Base-by-base conservation (phyloP, 805 yeast genomes). In the Sugiyamaella marilandica region DNA sequence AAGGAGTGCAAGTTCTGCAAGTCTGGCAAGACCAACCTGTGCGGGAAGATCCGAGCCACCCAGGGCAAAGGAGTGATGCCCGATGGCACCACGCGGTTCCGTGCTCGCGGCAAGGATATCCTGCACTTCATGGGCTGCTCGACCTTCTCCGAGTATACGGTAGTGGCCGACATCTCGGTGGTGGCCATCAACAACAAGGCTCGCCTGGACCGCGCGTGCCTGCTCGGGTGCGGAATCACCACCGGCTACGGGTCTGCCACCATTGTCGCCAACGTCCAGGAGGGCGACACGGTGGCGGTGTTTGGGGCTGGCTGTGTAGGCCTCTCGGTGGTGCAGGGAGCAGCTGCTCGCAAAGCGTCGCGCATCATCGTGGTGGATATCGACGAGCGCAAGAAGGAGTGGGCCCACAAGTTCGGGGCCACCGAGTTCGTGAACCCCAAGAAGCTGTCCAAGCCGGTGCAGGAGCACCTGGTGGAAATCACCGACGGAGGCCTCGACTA, bases 21-120 rank as follows among this genome's bases (percentile, higher is more conserved):
- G 69, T 82, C 91, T 56, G 96, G 97, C 58, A 94, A 95, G 80
- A 92, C 99, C 67, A 94, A 94, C 75, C 79, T 94, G 69, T 94
- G 99, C 78, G 88, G 92, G 58, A 79, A 95, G 64, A 94, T 94
- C 62, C 84, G 99, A 74, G 96, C 88, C 51, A 94, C 99, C 53
- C 99, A 94, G 72, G 99, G 99, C 69, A 85, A 87, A 67, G 99
- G 99, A 70, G 85, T 92, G 54, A 87, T 94, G 97, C 98, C 99
- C 58, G 99, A 94, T 69, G 99, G 98, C 18, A 92, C 99, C 48
- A 71, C 87, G 44, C 83, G 99, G 71, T 92, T 94, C 77, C 82
- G 78, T 59, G 67, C 69, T 59, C 70, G 74, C 48, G 99, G 99
- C 61, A 80, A 94, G 74, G 80, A 83, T 43, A 72, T 94, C 51